A percentile compares a stretch with the other conserved stretches of the same genome.
phyloP scores from a whole-genome alignment of 495 filamentous ascomycete species.

The Penicillium bovifimosum region DNA sequence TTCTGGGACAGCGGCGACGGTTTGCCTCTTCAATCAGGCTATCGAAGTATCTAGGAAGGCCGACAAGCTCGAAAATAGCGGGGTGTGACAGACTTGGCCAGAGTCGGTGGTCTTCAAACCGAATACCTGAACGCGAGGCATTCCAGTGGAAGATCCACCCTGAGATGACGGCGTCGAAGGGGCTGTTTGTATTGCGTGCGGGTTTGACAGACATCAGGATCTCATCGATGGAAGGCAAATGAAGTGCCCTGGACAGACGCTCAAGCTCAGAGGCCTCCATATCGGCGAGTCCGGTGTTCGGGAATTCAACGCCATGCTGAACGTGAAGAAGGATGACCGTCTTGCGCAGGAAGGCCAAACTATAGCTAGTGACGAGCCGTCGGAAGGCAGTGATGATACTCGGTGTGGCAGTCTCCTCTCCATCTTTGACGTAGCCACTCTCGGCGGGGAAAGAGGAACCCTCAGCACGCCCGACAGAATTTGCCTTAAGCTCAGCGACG shows the following conservation, averaged over 20 bases:
- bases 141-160: constrained; percentile 76
- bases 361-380: constrained; percentile 66
- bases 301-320: constrained; percentile 83
- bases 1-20: constrained; percentile 75
- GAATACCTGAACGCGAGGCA: constrained; percentile 39
- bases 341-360: constrained; percentile 86
- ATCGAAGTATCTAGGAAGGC: constrained; percentile 86
- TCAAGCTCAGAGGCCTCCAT: constrained; percentile 72
- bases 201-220: constrained; percentile 53
- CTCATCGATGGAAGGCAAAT: constrained; percentile 73
- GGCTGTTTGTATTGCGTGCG: constrained; percentile 26
- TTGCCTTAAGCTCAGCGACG: constrained; percentile 39
- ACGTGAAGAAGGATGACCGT: constrained; percentile 76
- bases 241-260: constrained; percentile 67
- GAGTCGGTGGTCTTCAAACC: constrained; percentile 37
- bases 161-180: constrained; percentile 51
- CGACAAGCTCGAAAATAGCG: constrained; percentile 87
- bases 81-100: constrained; percentile 67
- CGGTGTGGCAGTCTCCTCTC: constrained; percentile 37
- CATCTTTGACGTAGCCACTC: constrained; percentile 41
- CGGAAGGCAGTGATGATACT: constrained; percentile 42
- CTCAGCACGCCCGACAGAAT: constrained; percentile 40
- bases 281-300: constrained; percentile 60
- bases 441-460: constrained; percentile 39
- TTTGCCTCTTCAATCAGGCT: constrained; percentile 90